Conservation (phyloP, 2,329 filamentous ascomycete species). For the Colletotrichum lentis region DNA sequence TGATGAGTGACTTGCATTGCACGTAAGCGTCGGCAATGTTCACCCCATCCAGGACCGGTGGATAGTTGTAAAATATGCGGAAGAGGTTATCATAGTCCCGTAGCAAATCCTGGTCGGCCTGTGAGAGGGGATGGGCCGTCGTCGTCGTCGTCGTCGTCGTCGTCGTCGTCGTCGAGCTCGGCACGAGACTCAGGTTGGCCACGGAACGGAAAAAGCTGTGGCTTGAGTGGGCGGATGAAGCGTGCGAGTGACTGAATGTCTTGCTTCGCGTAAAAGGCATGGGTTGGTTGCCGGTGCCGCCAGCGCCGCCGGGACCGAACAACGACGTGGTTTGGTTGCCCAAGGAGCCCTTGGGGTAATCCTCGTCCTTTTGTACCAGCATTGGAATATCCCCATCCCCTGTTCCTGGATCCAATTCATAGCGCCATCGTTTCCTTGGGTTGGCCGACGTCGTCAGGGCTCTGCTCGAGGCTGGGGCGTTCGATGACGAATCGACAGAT, state of each 20-base stretch:
- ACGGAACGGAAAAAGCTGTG: constrained; percentile 84
- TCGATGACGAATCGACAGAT: constrained; percentile 40
- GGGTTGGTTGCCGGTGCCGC: constrained; percentile 6
- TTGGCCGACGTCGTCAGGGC: constrained; percentile 43
- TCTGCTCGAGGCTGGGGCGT: constrained; percentile 6
- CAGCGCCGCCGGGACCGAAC: constrained; percentile 56
- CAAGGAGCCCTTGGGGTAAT: constrained; percentile 14
- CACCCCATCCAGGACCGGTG: constrained; percentile 80
- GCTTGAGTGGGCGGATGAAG: constrained; percentile 53
- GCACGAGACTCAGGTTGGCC: constrained; percentile 72
- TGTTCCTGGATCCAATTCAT: constrained; percentile 82
- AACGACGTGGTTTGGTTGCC: constrained; percentile 54
- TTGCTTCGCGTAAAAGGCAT: constrained; percentile 61
- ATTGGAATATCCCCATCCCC: constrained; percentile 83
- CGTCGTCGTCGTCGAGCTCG: constrained; percentile 55
- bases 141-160: constrained; percentile 49
- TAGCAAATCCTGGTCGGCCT: constrained; percentile 76
- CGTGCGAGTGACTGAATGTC: constrained; percentile 65
- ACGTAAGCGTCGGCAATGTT: constrained; percentile 94
- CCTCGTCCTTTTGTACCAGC: constrained; percentile 78
- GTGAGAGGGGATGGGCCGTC: constrained; percentile 55
- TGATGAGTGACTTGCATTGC: constrained; percentile 89
- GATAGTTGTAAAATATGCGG: constrained; percentile 93
- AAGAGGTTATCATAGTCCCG: constrained; percentile 97
- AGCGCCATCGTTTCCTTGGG: constrained; percentile 75